Base-by-base conservation (phyloP, 1,284 basidiomycete species). In the Tylopilus sp. region DNA sequence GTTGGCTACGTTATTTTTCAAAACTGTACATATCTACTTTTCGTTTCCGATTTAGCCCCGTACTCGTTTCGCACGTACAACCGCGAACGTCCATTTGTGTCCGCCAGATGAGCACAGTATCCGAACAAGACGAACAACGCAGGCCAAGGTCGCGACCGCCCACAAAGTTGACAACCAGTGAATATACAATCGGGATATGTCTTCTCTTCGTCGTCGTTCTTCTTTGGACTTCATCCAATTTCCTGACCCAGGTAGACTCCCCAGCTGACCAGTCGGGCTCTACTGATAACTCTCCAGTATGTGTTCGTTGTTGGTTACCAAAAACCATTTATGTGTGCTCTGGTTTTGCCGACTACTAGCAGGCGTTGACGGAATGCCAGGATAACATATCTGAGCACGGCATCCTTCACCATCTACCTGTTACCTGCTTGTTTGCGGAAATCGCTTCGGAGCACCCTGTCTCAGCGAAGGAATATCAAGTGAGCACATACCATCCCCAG, bases 351-450 rank as follows among this genome's bases (percentile, higher is more conserved):
- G 21, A 25, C 19, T 3, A 18, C 36, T 44, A 18, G 46, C 25
- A 13, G 34, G 37, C 37, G 16, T 52, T 46, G 51, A 56, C 41
- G 30, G 28, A 28, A 33, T 33, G 40, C 30, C 56, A 90, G 88
- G 43, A 77, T 92, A 39, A 97, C 93, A 2, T 97, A 93, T 60
- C 71, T 92, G 60, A 92, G 86, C 67, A 96, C 93, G 0, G 86
- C 91, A 49, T 78, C 89, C 9, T 99, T 97, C 66, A 73, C 84
- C n/a, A 60, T 96, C 16, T 98, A 98, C 71, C 82, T 99, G 23
- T 60, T 97, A 9, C 92, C 92, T 0, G 82, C 77, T 60, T 60
- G 75, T 40, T 59, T 83, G 49, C 74, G 76, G 46, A 69, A 67
- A 54, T 63, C 64, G 48, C 60, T 66, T 49, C 49, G 50, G 41